Percentiles rank a stretch among this genome's conserved stretches.
phyloP scores from a whole-genome alignment of 75 land plant genomes.

The Chamaecyparis obtusa region DNA sequence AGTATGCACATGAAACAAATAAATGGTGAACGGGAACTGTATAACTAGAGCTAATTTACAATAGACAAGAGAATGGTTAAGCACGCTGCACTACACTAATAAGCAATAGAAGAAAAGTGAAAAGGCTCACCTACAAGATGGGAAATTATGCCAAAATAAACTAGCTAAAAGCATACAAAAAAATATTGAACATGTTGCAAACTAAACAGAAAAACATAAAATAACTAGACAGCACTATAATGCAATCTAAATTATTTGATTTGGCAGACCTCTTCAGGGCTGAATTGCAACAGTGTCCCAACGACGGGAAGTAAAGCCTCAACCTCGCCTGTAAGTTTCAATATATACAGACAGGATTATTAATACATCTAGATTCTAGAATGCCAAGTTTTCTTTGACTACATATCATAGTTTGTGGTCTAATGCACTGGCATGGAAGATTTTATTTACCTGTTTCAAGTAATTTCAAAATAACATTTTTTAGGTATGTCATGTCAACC shows the following conservation, averaged over 20 bases:
- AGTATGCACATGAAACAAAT: not conserved
- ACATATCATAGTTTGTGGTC: not conserved
- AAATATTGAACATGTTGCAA: not conserved
- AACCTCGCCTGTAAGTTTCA: conserved; percentile 73
- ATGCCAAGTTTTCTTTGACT: not conserved
- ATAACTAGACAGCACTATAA: not conserved
- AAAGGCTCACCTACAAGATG: not conserved
- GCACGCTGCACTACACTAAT: not conserved
- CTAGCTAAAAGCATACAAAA: not conserved
- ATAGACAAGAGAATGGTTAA: not conserved
- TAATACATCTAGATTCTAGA: not conserved
- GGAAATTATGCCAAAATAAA: not conserved
- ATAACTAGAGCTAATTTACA: not conserved
- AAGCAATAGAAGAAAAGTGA: not conserved
- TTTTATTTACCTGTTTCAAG: conserved; percentile 77
- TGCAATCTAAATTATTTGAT: not conserved
- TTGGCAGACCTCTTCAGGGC: conserved; percentile 85
- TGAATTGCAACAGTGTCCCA: conserved; percentile 88
- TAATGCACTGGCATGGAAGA: not conserved
- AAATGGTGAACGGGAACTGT: not conserved
- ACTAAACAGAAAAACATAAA: not conserved
- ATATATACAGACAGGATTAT: not conserved
- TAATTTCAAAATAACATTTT: conserved; percentile 91
- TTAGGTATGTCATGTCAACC: conserved; percentile 95
- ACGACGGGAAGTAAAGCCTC: conserved; percentile 95